These are phyloP conservation scores for Mortierella sp. DNA, from an alignment of 371 early-diverging fungal species.

Conservation along the genomic window DNA sequence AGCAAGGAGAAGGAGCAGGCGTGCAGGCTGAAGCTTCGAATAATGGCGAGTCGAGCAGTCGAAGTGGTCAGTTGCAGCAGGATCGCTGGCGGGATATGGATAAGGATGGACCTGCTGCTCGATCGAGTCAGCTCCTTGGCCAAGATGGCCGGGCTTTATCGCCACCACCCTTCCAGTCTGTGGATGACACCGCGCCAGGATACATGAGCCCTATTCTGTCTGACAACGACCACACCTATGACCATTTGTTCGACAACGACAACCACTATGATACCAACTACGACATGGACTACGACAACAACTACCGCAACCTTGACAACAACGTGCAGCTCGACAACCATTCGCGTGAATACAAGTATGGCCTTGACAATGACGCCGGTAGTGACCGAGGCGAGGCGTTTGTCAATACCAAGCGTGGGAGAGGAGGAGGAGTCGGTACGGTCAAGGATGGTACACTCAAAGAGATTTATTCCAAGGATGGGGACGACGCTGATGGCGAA, in stretches of 20 bases:
- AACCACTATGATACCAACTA: not conserved
- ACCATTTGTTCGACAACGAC: conserved; percentile 2
- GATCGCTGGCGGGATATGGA: not conserved
- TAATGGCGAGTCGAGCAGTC: not conserved
- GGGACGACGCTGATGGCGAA: not conserved
- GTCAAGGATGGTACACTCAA: not conserved
- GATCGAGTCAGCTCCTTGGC: not conserved
- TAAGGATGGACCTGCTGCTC: not conserved
- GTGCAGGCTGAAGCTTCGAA: not conserved
- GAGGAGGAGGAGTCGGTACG: not conserved
- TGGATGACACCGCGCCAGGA: not conserved
- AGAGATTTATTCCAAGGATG: not conserved
- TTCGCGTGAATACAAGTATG: not conserved
- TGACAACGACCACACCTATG: not conserved
- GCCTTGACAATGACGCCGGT: not conserved
- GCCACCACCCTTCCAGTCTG: not conserved
- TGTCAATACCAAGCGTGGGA: not conserved
- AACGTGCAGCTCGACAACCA: not conserved
- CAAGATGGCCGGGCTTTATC: not conserved
- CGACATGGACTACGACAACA: conserved; percentile 3
- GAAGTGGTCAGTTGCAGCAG: not conserved
- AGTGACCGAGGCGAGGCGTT: not conserved
- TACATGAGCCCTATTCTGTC: conserved; percentile 8
- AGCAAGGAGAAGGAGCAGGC: not conserved
- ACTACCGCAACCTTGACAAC: not conserved